Evolutionary conservation across 2,329 filamentous ascomycete species (phyloP).

Genomic region (Ophiostoma ips): DNA sequence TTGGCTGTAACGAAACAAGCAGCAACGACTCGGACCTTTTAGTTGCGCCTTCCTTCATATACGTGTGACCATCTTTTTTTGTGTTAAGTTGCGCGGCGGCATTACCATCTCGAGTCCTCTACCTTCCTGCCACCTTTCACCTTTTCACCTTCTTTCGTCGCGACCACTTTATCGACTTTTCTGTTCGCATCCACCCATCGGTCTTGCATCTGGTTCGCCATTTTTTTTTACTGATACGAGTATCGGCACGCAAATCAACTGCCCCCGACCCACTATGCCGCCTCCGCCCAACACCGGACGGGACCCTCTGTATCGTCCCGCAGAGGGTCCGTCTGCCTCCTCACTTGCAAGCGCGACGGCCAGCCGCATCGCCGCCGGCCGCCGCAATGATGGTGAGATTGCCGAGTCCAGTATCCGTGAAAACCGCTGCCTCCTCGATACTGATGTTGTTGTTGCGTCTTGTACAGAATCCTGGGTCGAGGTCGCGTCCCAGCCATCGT

Average conservation of each 20-base stretch:
- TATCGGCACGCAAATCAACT: too few species aligned
- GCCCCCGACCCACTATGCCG: conserved; percentile 9
- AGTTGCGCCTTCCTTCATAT: too few species aligned
- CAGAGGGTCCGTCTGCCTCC: conserved; percentile 1
- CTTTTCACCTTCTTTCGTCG: too few species aligned
- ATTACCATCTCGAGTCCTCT: too few species aligned
- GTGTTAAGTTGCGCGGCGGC: too few species aligned
- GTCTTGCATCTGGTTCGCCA: background rate
- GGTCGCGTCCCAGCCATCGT: conserved; percentile 81
- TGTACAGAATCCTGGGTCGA: conserved; percentile 86
- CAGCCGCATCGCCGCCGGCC: conserved; percentile 13
- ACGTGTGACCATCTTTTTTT: background rate
- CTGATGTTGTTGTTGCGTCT: background rate
- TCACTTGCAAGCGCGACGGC: conserved; percentile 6
- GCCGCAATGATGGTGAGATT: conserved; percentile 23
- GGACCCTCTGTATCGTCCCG: conserved; percentile 7
- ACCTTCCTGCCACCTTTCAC: too few species aligned
- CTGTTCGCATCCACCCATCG: background rate
- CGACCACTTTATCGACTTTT: too few species aligned
- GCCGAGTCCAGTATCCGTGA: background rate
- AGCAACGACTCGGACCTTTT: too few species aligned
- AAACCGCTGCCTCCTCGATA: background rate
- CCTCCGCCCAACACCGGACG: background rate
- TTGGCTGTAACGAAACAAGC: too few species aligned
- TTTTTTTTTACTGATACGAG: too few species aligned